Base-by-base conservation (phyloP, 805 yeast genomes). In the Cyberlindnera suaveolens region DNA sequence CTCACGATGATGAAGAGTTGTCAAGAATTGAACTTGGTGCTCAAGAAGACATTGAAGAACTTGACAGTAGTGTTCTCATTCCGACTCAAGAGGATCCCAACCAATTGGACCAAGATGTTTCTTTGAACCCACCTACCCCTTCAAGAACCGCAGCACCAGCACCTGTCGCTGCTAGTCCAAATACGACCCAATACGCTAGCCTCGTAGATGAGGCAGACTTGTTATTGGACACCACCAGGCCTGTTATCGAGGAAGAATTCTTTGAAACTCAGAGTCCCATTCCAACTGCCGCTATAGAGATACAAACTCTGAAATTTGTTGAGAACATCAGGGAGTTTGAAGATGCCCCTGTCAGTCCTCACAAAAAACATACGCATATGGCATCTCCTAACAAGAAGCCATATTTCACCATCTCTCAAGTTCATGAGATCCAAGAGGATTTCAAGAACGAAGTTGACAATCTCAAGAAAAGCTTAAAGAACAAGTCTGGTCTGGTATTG, bases 371-470 rank as follows among this genome's bases (percentile, higher is more conserved):
- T n/a, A 6, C 34, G 1, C 42, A 37, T 5, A 14, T 43, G 13
- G 43, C 38, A 11, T 40, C 55, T 9, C 61, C 60, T 19, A 52
- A 44, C 31, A 44, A 56, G 35, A 54, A 53, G 44, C 62, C 63
- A 7, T 47, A 54, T 34, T 60, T 56, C 43, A 48, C 63, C 5
- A 52, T 58, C 15, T 18, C 44, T 1, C 62, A 60, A 34, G 54
- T 60, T 8, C 57, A 58, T 32, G 56, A 55, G 19, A 54, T 57
- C 33, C 62, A 57, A 41, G 42, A 47, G 6, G 60, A 51, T 13
- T 58, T 56, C 43, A 51, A 46, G 39, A 38, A 32, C 14, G 54
- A 57, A 18, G 50, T 50, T 32, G 52, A 45, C n/a, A 49, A 50
- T 15, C 39, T 61, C 14, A 50, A 50, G 20, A 44, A 47, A 6